Evolutionary conservation across 495 filamentous ascomycete genomes (phyloP).

Genomic region (Xylaria curta): DNA sequence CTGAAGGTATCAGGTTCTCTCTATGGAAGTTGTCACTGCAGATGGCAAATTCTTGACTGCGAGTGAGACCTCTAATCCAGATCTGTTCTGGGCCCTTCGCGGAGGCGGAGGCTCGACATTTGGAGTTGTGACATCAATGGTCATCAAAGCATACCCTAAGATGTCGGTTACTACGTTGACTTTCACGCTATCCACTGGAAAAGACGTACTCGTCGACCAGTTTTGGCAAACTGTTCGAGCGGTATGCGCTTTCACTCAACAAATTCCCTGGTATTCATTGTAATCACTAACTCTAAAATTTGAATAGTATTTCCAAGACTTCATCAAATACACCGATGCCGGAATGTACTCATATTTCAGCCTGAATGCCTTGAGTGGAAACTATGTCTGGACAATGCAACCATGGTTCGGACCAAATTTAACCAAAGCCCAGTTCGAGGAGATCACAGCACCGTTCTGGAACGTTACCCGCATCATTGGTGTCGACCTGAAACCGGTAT

Average conservation of each 20-base stretch:
- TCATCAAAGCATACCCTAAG: conserved; percentile 52
- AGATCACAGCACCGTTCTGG: conserved; percentile 56
- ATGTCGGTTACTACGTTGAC: conserved; percentile 49
- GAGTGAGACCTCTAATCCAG: conserved; percentile 54
- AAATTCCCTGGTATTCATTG: not conserved
- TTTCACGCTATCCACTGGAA: conserved; percentile 39
- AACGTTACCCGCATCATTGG: conserved; percentile 43
- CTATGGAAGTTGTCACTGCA: conserved; percentile 63
- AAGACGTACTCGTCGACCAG: conserved; percentile 45
- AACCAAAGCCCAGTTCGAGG: conserved; percentile 51
- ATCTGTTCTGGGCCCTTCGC: conserved; percentile 71
- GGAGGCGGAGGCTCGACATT: conserved; percentile 67
- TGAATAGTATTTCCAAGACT: conserved; percentile 47
- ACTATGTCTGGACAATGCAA: conserved; percentile 50
- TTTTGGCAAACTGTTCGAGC: conserved; percentile 60
- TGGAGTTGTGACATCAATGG: conserved; percentile 63
- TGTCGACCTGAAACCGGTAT: conserved; percentile 49
- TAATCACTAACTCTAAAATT: not conserved
- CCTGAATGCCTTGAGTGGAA: conserved; percentile 38
- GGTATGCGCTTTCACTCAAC: not conserved
- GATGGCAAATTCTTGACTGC: conserved; percentile 64
- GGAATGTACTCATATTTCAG: conserved; percentile 64
- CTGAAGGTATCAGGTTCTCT: conserved; percentile 45
- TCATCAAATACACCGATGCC: conserved; percentile 54
- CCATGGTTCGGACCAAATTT: conserved; percentile 61